Conservation (phyloP, 805 yeast genomes). For the Jamesozyma spencerorum region DNA sequence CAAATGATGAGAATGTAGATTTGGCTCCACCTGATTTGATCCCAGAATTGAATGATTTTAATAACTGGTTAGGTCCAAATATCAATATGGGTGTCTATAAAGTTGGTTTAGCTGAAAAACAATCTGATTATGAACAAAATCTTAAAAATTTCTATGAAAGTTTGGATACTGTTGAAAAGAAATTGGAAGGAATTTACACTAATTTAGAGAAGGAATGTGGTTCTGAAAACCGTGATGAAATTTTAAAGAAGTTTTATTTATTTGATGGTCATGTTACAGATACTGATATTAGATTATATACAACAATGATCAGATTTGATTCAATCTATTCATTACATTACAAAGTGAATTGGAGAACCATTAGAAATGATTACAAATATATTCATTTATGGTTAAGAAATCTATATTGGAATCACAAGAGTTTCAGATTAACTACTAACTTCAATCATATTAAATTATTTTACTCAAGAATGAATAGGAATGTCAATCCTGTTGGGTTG, state of each 20-base stretch:
- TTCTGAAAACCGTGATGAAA: slow-evolving; percentile 8
- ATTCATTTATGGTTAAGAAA: slow-evolving; percentile 72
- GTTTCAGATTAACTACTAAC: slow-evolving; percentile 71
- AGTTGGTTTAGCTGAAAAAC: slow-evolving; percentile 77
- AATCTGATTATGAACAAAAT: slow-evolving; percentile 69
- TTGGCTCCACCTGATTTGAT: slow-evolving; percentile 52
- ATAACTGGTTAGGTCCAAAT: slow-evolving; percentile 73
- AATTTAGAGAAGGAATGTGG: slow-evolving; percentile 13
- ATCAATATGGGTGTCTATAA: slow-evolving; percentile 93
- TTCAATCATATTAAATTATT: slow-evolving; percentile 86
- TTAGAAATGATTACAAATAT: slow-evolving; percentile 68
- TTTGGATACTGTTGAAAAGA: slow-evolving; percentile 59
- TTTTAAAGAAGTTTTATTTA: slow-evolving; percentile 34
- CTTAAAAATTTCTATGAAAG: slow-evolving; percentile 53
- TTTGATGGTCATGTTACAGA: slow-evolving; percentile 67
- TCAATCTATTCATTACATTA: slow-evolving; percentile 90
- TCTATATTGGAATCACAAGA: slow-evolving; percentile 69
- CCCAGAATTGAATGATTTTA: slow-evolving; percentile 59
- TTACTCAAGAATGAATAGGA: slow-evolving; percentile 74
- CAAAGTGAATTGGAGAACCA: slow-evolving; percentile 77
- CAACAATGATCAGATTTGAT: slow-evolving; percentile 85
- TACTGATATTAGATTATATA: slow-evolving; percentile 77
- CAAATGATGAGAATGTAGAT: slow-evolving; percentile 28
- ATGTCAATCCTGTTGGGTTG: slow-evolving; percentile 70
- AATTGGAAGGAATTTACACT: slow-evolving; percentile 40